These are phyloP conservation scores for Yamadazyma jaroonii DNA, from an alignment of 1,139 yeast genomes.

Conservation along the genomic window DNA sequence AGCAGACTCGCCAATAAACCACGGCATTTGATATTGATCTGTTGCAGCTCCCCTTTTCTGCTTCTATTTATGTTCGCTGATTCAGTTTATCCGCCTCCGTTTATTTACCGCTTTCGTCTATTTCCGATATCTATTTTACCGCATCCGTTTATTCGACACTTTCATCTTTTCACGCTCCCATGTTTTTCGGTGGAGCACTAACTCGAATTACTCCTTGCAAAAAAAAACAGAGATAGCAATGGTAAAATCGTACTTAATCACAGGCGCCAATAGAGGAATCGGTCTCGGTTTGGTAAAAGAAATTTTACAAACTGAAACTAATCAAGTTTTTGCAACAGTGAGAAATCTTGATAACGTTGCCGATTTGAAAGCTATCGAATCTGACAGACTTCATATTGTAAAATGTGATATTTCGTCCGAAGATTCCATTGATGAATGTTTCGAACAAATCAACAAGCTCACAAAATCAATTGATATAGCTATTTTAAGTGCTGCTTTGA, in stretches of 20 bases:
- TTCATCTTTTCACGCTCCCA: no score
- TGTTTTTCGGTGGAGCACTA: no score
- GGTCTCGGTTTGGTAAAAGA: conserved; percentile 14
- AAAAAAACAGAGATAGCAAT: no score
- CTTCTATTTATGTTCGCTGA: no score
- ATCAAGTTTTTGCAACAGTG: conserved; percentile 19
- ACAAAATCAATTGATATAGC: conserved; percentile 14
- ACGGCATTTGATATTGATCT: no score
- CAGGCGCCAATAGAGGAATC: conserved; percentile 20
- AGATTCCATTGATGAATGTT: conserved; percentile 2
- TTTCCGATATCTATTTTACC: no score
- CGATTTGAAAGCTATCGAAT: conserved; percentile 2
- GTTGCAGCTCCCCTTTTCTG: no score
- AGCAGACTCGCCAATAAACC: no score
- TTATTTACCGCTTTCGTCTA: no score
- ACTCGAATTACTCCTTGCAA: no score
- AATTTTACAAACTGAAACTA: conserved; percentile 13
- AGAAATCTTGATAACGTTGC: conserved; percentile 5
- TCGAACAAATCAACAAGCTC: conserved; percentile 12
- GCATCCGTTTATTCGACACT: no score
- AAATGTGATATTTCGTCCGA: conserved; percentile 1
- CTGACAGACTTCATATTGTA: conserved; percentile 4
- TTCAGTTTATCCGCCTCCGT: no score
- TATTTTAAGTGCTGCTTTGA: conserved; percentile 14
- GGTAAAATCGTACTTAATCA: conserved; percentile 7